Percentiles rank a stretch among this genome's conserved stretches.
phyloP scores from a whole-genome alignment of 305 asterid species.

The Fraxinus sp. region DNA sequence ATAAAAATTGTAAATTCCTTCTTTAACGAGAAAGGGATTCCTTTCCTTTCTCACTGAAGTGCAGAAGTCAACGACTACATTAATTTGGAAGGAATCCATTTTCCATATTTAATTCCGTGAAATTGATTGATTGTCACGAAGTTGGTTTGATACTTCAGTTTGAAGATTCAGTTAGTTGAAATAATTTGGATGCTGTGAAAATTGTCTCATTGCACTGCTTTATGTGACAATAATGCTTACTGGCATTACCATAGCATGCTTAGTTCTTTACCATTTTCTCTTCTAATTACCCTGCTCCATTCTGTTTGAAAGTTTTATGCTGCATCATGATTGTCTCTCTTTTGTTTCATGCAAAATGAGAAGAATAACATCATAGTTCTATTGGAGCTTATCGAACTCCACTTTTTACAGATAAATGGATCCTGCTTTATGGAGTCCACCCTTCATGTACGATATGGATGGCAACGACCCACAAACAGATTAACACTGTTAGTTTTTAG shows the following conservation, averaged over 20 bases:
- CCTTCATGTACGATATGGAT: neutral
- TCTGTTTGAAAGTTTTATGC: neutral
- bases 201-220: neutral
- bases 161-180: neutral
- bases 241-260: neutral
- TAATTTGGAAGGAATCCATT: neutral
- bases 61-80: neutral
- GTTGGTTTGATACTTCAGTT: neutral
- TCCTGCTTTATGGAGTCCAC: neutral
- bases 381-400: neutral
- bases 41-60: neutral
- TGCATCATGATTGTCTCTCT: neutral
- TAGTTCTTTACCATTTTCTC: neutral
- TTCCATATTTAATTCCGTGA: neutral
- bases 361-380: neutral
- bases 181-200: neutral
- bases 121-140: neutral
- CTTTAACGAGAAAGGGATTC: neutral
- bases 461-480: neutral
- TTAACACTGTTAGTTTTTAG: neutral
- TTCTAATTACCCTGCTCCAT: neutral
- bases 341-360: neutral
- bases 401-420: neutral
- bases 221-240: neutral
- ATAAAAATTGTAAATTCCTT: neutral